Conservation (phyloP, 768 basidiomycete genomes). For the Lentinula aciculospora region DNA sequence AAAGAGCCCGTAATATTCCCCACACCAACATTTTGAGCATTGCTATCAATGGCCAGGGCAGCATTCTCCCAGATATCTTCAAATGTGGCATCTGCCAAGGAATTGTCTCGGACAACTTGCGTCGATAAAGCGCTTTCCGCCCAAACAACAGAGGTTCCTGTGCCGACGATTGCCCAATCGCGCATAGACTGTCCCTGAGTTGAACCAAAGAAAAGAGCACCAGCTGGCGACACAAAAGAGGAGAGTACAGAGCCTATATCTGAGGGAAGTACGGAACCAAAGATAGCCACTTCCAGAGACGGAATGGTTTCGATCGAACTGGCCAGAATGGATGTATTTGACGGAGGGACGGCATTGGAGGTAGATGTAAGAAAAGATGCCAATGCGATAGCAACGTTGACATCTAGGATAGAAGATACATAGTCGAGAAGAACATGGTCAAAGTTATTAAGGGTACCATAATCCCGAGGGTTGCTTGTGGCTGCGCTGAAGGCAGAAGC, state of each 20-base stretch:
- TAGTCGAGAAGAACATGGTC: constrained; percentile 57
- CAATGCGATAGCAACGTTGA: constrained; percentile 39
- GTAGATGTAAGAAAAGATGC: constrained; percentile 42
- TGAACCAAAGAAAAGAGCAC: constrained; percentile 57
- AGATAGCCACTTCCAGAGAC: constrained; percentile 56
- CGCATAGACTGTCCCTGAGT: constrained; percentile 40
- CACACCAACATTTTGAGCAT: constrained; percentile 26
- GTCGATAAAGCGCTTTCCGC: constrained; percentile 45
- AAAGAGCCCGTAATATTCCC: constrained; percentile 43
- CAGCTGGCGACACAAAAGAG: constrained; percentile 44
- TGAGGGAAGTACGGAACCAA: constrained; percentile 44
- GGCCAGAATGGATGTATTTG: constrained; percentile 31
- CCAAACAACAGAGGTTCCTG: constrained; percentile 40
- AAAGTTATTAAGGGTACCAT: constrained; percentile 48
- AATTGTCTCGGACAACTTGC: constrained; percentile 43
- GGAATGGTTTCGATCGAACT: constrained; percentile 42
- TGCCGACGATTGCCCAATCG: constrained; percentile 45
- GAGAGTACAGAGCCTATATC: constrained; percentile 46
- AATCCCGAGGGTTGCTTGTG: constrained; percentile 42
- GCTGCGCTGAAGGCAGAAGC: constrained; percentile 21
- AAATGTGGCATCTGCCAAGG: constrained; percentile 37
- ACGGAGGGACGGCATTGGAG: constrained; percentile 32
- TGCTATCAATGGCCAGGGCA: constrained; percentile 27
- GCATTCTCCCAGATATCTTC: constrained; percentile 45
- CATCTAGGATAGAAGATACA: constrained; percentile 43